Conservation (phyloP, 805 yeast genomes). For the Candida insectorum region DNA sequence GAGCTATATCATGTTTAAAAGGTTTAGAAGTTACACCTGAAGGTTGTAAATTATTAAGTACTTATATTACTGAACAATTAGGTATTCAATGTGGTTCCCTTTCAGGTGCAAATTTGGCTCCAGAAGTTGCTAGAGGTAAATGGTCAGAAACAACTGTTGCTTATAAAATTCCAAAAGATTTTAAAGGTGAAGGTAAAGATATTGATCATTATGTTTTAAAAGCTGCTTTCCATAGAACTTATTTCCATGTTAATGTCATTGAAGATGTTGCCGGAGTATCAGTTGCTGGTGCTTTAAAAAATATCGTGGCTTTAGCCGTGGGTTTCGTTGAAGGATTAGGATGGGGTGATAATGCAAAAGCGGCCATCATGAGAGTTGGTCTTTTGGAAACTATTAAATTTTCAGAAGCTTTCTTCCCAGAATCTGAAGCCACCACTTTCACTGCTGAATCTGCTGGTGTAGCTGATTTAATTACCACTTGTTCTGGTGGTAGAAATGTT, state of each 20-base stretch:
- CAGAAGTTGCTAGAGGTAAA: conserved; percentile 43
- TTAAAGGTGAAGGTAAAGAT: conserved; percentile 39
- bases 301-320: conserved; percentile 44
- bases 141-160: conserved; percentile 49
- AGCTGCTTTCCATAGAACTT: conserved; percentile 44
- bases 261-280: conserved; percentile 46
- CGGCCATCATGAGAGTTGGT: conserved; percentile 47
- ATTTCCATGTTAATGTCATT: conserved; percentile 45
- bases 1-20: conserved; percentile 46
- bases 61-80: conserved; percentile 40
- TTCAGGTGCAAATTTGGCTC: conserved; percentile 48
- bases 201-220: conserved; percentile 38
- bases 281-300: conserved; percentile 46
- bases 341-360: conserved; percentile 50
- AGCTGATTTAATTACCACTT: conserved; percentile 46
- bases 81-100: conserved; percentile 44
- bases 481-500: conserved; percentile 47
- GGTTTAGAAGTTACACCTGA: conserved; percentile 43
- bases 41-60: conserved; percentile 43
- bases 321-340: conserved; percentile 47
- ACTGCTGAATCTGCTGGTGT: conserved; percentile 46
- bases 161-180: conserved; percentile 36
- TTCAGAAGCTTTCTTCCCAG: conserved; percentile 55
- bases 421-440: conserved; percentile 34
- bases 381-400: conserved; percentile 41